Evolutionary conservation across 345 rosid genomes (phyloP), one percentile per base, ranked within the genome.

Genomic region (Citrus australasica): DNA sequence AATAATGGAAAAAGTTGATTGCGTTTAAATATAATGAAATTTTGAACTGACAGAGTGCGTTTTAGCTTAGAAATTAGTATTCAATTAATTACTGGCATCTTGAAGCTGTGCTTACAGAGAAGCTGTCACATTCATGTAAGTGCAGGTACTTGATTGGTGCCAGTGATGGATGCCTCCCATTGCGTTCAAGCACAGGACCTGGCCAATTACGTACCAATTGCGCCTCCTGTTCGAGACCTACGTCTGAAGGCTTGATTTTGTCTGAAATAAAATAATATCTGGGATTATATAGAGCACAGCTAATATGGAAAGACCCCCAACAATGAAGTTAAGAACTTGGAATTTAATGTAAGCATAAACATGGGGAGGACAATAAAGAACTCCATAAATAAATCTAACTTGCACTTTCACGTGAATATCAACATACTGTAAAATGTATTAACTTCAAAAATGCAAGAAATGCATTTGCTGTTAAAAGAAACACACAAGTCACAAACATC

Each of bases 211-310:
- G 97, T 19, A 87, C 92, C 80, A 87, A 73, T 72, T 97, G 99
- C 4, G 94, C 96, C 81, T 97, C 98, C 83, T 90, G 95, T 79
- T 94, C 99, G 7, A 95, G 91, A 74, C 98, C 99, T 82, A 95
- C 97, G 83, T 94, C 93, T 80, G 98, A 89, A 64, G 99, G 98
- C 91, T 90, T 95, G 85, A 95, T 91, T 88, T 89, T 90, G 79
- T 95, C 99, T 95, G 97, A 78, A 86, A 84, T 40, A 76, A 69
- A 79, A 72, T 71, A 67, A 76, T 65, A 76, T 73, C 11, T 30
- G 33, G 27, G 46, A 67, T 59, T 79, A 72, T 48, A 60, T 73
- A 75, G 75, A 32, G 64, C 67, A 78, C 3, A 51, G 21, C 55
- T 76, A n/a, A 53, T 16, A 25, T 13, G 65, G 6, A 35, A 35